These are phyloP conservation scores for Echinosphaeria canescens DNA, from an alignment of 2,329 filamentous ascomycete genomes.

Conservation along the genomic window DNA sequence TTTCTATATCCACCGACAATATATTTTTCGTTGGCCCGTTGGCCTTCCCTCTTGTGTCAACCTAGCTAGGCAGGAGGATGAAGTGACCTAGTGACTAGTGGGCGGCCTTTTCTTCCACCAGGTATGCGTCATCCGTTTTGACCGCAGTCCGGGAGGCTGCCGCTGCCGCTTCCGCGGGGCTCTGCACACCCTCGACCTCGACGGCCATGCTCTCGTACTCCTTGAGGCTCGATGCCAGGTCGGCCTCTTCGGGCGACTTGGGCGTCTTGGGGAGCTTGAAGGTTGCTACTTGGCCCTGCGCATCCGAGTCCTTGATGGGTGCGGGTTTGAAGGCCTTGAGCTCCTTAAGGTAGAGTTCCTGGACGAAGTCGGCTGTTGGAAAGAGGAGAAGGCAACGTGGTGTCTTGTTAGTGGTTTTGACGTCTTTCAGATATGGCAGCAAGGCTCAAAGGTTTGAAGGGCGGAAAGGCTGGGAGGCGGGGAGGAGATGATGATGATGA, in stretches of 20 bases:
- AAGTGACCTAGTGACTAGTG: too few relatives aligned
- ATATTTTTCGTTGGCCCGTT: too few relatives aligned
- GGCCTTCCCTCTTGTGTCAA: too few relatives aligned
- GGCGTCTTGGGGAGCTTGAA: conserved; percentile 67
- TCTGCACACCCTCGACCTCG: conserved; percentile 95
- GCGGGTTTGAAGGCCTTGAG: conserved; percentile 87
- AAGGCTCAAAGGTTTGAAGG: too few relatives aligned
- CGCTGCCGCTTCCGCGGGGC: too few relatives aligned
- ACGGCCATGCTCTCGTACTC: conserved; percentile 88
- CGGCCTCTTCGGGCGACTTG: conserved; percentile 77
- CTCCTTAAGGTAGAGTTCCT: conserved; percentile 94
- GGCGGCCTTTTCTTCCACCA: too few relatives aligned
- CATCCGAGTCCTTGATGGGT: conserved; percentile 63
- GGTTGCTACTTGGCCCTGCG: conserved; percentile 78
- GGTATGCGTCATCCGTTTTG: too few relatives aligned
- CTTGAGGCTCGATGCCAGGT: conserved; percentile 79
- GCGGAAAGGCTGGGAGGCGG: too few relatives aligned
- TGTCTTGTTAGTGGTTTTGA: neutral
- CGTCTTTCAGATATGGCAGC: too few relatives aligned
- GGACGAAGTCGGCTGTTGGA: conserved; percentile 71
- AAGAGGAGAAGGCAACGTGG: conserved; percentile 5
- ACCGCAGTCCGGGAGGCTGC: too few relatives aligned
- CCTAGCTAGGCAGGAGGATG: too few relatives aligned
- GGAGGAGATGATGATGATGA: neutral
- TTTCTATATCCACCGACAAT: too few relatives aligned